Evolutionary conservation across 768 basidiomycete genomes (phyloP), one percentile per base, ranked within the genome.

Genomic region (Phanerodontia chrysosporium): DNA sequence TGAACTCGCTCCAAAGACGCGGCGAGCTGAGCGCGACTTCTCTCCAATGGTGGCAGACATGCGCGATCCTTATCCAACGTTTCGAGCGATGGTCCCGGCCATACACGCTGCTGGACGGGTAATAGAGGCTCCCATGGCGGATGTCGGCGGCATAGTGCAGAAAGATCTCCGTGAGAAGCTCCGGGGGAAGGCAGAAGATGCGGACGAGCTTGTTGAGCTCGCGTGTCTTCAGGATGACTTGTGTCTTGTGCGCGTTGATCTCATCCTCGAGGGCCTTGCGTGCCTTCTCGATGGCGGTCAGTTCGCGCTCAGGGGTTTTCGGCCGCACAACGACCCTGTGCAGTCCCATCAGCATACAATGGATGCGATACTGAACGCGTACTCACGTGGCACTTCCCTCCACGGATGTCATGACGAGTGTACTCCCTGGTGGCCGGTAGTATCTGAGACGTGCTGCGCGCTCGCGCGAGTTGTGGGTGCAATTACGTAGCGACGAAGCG

Each of bases 161-260:
- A 29, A 61, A 61, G n/a, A 61, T 42, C 30, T 61, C 60, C 18
- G 48, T 28, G 24, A 61, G 55, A 0, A 61, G 25, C 42, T 61
- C 60, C 10, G 55, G 49, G n/a, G 60, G 60, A 10, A 60, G 53
- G 10, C 45, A 5, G 5, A 45, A n/a, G 25, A 49, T 54, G 14
- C 21, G 7, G 16, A 39, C 21, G 32, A 60, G 59, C 24, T 22
- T 24, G 35, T 60, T 60, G 1, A 55, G 35, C n/a, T 42, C 27
- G 8, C 30, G 59, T 36, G 42, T 55, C 53, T 21, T 55, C 25
- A 25, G 21, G 21, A 60, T 16, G 28, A 60, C 46, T 6, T 35
- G 42, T 24, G 39, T 22, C 12, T n/a, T 48, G 35, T 60, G 46
- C 51, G 9, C 51, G 30, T 18, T 14, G 28, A 54, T 59, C 24